Evolutionary conservation across 2,329 filamentous ascomycete genomes (phyloP).

Genomic region (Lasiodiplodia gonubiensis): DNA sequence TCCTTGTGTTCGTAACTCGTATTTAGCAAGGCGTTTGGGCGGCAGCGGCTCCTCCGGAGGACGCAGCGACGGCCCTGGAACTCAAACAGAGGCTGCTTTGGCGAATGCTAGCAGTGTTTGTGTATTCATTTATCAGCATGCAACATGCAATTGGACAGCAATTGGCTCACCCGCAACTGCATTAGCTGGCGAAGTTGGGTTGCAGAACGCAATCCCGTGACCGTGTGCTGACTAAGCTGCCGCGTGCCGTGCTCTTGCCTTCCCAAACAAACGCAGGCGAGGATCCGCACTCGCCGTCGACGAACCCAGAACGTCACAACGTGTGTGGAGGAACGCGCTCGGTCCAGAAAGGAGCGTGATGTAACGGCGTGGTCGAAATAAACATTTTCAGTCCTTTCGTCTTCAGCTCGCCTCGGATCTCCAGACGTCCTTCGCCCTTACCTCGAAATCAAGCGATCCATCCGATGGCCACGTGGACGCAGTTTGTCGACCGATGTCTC

Average conservation of each 20-base stretch:
- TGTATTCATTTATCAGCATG: conserved; percentile 2
- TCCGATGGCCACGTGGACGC: conserved; percentile 24
- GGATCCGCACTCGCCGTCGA: not conserved
- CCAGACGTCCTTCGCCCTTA: conserved; percentile 23
- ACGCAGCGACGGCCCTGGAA: not conserved
- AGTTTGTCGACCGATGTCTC: conserved; percentile 44
- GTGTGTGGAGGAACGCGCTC: not conserved
- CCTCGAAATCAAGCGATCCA: conserved; percentile 20
- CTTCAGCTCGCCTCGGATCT: conserved; percentile 13
- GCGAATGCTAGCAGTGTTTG: not conserved
- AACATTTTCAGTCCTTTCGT: conserved; percentile 12
- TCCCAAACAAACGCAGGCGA: conserved; percentile 7
- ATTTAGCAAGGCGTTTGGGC: conserved; percentile 26
- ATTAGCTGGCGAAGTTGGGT: not conserved
- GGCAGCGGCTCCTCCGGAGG: not conserved
- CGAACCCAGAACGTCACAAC: not conserved
- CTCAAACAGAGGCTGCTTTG: not conserved
- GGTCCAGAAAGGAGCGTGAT: conserved; percentile 11
- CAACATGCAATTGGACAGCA: conserved; percentile 1
- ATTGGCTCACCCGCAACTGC: not conserved
- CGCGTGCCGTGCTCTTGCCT: conserved; percentile 4
- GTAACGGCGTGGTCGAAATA: conserved; percentile 17
- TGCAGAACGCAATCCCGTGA: conserved; percentile 9
- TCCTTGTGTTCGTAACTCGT: not conserved
- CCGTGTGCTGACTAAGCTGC: conserved; percentile 15